Evolutionary conservation across 73 alveolate genomes (phyloP).

Genomic region (Paramecium bursaria): DNA sequence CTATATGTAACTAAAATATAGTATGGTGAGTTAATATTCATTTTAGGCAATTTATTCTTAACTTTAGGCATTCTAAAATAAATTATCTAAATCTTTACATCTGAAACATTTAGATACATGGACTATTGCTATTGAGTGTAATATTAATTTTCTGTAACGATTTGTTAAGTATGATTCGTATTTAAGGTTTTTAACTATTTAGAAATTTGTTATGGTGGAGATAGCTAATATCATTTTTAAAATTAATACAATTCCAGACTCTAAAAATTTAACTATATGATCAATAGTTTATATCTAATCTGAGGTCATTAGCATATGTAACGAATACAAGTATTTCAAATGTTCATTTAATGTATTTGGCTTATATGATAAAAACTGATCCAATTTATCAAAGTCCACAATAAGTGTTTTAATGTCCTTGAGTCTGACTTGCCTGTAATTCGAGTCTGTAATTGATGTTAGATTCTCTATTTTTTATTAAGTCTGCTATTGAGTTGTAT

Average conservation of each 20-base stretch:
- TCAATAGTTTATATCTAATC: conserved; percentile 22
- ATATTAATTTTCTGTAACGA: not conserved
- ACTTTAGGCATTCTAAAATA: conserved; percentile 3
- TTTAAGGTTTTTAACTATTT: too few relatives aligned
- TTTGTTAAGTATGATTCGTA: conserved; percentile 3
- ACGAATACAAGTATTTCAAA: conserved; percentile 10
- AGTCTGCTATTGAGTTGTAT: not conserved
- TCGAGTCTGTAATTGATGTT: conserved; percentile 1
- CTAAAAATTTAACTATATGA: not conserved
- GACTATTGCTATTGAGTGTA: conserved; percentile 17
- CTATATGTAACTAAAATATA: conserved; percentile 24
- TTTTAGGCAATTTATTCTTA: conserved; percentile 20
- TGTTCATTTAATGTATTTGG: conserved; percentile 25
- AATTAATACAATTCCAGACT: not conserved
- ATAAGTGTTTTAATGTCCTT: conserved; percentile 18
- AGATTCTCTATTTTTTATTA: not conserved
- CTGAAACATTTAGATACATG: conserved; percentile 23
- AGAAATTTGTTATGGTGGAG: not conserved
- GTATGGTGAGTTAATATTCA: not conserved
- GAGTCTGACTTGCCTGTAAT: conserved; percentile 32
- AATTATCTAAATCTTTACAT: conserved; percentile 9
- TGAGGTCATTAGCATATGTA: conserved; percentile 9
- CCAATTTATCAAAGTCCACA: not conserved
- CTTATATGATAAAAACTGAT: not conserved
- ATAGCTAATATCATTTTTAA: not conserved